Base-by-base conservation (phyloP, 2,329 filamentous ascomycete genomes). In the Coleophoma eucalyptorum region DNA sequence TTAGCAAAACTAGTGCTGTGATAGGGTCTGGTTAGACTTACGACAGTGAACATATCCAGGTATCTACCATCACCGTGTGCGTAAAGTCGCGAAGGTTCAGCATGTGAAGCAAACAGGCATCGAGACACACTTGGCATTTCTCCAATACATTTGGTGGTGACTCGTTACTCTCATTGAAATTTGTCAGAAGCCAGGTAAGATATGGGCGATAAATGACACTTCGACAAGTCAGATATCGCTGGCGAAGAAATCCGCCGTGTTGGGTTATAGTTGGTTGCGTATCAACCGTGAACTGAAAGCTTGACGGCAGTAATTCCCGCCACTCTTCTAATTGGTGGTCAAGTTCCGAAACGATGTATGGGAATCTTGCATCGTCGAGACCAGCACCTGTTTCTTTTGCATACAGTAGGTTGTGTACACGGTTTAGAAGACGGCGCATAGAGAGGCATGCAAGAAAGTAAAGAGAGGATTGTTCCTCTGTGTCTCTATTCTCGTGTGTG, bases 381-480 rank as follows among this genome's bases (percentile, higher is more conserved):
- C 69, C 69, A 1, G 73, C 73, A 3, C 75, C 75, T 0, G 69
- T 72, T 18, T 68, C 69, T 5, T 69, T 63, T 0, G 75, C 73
- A 49, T 79, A 79, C 0, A 79, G 67, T 0, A 79, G 65, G 48
- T 78, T 72, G 43, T 78, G 42, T 0, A 77, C 73, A 15, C 75
- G 65, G 51, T 77, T 77, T 2, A 78, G 65, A 0, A 77, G 65
- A 1, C 74, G 67, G 0, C 75, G 65, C 69, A 77, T 77, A 2
- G 72, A 78, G 31, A 80, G 78, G 34, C 76, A 80, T 1, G 77
- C 76, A 2, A 80, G 65, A 46, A 79, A 78, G 57, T 79, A 79
- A 0, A 79, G 67, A 0, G 76, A 75, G 0, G 76, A 77, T 33
- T 75, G 68, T 54, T 79, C 73, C 48, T 74, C 70, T 8, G 58